A percentile compares a stretch with the other conserved stretches of the same genome.
These are phyloP conservation scores for Hypoxylon perforatum DNA, from an alignment of 495 filamentous ascomycete genomes.

Conservation along the genomic window DNA sequence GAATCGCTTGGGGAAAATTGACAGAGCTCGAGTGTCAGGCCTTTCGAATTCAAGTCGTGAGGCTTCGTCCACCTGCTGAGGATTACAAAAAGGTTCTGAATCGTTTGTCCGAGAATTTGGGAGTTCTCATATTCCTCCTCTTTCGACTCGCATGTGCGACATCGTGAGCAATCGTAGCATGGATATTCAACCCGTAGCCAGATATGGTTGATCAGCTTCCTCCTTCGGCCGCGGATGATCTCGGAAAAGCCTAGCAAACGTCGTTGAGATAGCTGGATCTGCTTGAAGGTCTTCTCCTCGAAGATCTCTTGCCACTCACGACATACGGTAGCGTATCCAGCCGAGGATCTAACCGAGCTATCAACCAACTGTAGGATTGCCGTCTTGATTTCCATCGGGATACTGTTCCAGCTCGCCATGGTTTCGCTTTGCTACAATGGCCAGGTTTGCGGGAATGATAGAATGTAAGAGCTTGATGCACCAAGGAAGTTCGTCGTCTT, in stretches of 20 bases:
- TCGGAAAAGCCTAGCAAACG: neutral
- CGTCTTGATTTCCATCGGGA: neutral
- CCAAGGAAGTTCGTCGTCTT: too few relatives aligned
- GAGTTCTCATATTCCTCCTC: too few relatives aligned
- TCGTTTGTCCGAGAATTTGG: neutral
- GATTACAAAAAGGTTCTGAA: neutral
- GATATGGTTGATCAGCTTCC: slow-evolving; percentile 1
- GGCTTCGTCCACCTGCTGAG: neutral
- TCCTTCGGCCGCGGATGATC: neutral
- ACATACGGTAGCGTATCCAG: slow-evolving; percentile 39
- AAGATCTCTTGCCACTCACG: slow-evolving; percentile 42
- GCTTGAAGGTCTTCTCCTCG: slow-evolving; percentile 37
- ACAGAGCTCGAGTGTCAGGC: neutral
- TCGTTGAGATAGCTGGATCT: slow-evolving; percentile 37
- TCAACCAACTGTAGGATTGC: neutral
- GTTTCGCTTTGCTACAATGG: too few relatives aligned
- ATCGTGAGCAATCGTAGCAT: neutral
- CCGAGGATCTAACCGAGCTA: neutral
- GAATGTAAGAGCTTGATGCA: too few relatives aligned
- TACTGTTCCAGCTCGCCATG: neutral
- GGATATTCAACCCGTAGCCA: neutral
- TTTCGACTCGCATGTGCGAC: too few relatives aligned
- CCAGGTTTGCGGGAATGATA: too few relatives aligned
- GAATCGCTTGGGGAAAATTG: neutral
- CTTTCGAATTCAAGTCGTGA: neutral